These are phyloP conservation scores for Melaleuca alternifolia DNA, from an alignment of 345 rosid genomes.

Conservation along the genomic window DNA sequence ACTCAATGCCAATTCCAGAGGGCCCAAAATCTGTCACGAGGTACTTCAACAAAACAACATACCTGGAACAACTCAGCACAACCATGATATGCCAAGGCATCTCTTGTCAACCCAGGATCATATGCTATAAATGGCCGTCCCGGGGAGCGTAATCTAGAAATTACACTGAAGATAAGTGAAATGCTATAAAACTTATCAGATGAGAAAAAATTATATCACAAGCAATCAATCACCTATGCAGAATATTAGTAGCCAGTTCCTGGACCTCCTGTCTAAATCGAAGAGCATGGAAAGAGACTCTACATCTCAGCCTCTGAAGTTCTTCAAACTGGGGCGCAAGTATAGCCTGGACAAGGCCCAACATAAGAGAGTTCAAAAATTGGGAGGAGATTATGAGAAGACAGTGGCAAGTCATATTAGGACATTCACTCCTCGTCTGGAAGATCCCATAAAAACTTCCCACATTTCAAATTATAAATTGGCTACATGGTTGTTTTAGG, in stretches of 20 bases:
- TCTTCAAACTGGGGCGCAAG: slow-evolving; percentile 81
- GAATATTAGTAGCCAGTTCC: slow-evolving; percentile 68
- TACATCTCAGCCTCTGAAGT: slow-evolving; percentile 86
- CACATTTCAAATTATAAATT: background rate
- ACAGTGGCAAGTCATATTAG: background rate
- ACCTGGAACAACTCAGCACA: slow-evolving; percentile 99
- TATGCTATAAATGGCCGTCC: slow-evolving; percentile 88
- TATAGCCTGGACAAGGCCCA: slow-evolving; percentile 36
- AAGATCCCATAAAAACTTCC: background rate
- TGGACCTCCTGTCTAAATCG: slow-evolving; percentile 77
- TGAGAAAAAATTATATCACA: background rate
- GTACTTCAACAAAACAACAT: slow-evolving; percentile 10
- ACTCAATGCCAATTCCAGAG: background rate
- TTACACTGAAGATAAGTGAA: background rate
- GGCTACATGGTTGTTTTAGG: background rate
- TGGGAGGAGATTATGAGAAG: background rate
- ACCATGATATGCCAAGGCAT: slow-evolving; percentile 90
- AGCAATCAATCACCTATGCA: slow-evolving; percentile 44
- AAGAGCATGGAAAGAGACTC: slow-evolving; percentile 86
- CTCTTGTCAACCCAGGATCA: slow-evolving; percentile 97
- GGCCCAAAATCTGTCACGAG: slow-evolving; percentile 1
- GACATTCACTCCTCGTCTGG: background rate
- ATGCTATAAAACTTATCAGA: background rate
- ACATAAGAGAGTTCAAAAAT: background rate
- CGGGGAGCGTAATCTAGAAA: slow-evolving; percentile 61